A percentile compares a stretch with the other conserved stretches of the same genome.
These are phyloP conservation scores for Canna indica DNA, from an alignment of 176 grass and related monocot genomes.

Conservation along the genomic window DNA sequence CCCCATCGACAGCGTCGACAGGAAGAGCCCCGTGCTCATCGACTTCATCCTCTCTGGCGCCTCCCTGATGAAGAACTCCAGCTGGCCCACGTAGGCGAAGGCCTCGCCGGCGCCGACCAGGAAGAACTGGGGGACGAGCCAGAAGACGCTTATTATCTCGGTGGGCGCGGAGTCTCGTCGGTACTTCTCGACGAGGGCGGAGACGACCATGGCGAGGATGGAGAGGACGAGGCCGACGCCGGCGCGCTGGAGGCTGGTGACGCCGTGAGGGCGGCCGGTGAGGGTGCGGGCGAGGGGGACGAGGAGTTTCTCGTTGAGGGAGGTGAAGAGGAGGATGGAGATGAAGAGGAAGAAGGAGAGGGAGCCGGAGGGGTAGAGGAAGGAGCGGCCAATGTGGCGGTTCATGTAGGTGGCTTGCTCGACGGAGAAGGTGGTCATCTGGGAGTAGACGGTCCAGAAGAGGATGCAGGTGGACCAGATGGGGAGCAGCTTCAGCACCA, in stretches of 20 bases:
- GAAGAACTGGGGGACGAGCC: slow-evolving; percentile 49
- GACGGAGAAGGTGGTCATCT: slow-evolving; percentile 57
- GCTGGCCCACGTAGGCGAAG: slow-evolving; percentile 65
- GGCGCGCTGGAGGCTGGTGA: slow-evolving; percentile 44
- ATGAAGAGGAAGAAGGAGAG: slow-evolving; percentile 51
- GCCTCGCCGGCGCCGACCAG: slow-evolving; percentile 62
- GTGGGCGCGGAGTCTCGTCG: background rate
- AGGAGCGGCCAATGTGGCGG: slow-evolving; percentile 19
- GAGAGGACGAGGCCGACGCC: slow-evolving; percentile 37
- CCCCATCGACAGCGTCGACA: slow-evolving; percentile 41
- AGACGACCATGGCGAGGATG: slow-evolving; percentile 37
- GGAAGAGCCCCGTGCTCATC: slow-evolving; percentile 55
- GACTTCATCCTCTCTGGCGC: slow-evolving; percentile 60
- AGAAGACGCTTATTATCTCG: slow-evolving; percentile 30
- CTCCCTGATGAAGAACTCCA: slow-evolving; percentile 61
- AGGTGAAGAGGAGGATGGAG: slow-evolving; percentile 57
- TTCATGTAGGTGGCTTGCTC: slow-evolving; percentile 52
- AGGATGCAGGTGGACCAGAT: slow-evolving; percentile 55
- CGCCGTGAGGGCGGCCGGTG: slow-evolving; percentile 29
- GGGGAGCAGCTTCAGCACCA: slow-evolving; percentile 41
- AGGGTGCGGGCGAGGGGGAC: slow-evolving; percentile 33
- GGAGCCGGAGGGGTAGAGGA: slow-evolving; percentile 37
- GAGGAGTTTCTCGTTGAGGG: slow-evolving; percentile 52
- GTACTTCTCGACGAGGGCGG: slow-evolving; percentile 34
- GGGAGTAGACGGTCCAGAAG: slow-evolving; percentile 57